phyloP scores from a whole-genome alignment of 306 rosid genomes.

The Begonia loranthoides region DNA sequence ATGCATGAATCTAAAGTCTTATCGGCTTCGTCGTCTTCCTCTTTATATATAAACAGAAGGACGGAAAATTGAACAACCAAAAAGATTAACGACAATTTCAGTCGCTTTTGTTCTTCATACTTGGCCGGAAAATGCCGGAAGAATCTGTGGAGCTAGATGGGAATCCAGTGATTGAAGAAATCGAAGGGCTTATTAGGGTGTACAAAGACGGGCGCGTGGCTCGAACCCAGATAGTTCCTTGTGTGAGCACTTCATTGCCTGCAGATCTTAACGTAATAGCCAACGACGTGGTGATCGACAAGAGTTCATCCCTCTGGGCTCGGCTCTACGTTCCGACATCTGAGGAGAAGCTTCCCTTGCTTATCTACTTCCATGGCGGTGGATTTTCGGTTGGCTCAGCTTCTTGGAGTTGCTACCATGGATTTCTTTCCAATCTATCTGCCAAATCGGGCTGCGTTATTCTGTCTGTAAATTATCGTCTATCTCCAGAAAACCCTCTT shows the following conservation, averaged over 20 bases:
- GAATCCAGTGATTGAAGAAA: slow-evolving; percentile 35
- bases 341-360: slow-evolving; percentile 39
- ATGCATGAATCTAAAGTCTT: too few relatives aligned
- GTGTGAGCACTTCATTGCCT: slow-evolving; percentile 23
- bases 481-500: slow-evolving; percentile 85
- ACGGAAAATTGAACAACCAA: too few relatives aligned
- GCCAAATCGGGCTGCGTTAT: slow-evolving; percentile 31
- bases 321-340: slow-evolving; percentile 56
- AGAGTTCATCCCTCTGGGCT: slow-evolving; percentile 39
- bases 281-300: slow-evolving; percentile 46
- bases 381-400: slow-evolving; percentile 88
- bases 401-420: slow-evolving; percentile 79
- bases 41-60: too few relatives aligned
- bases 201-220: slow-evolving; percentile 57
- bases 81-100: too few relatives aligned
- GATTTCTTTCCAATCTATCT: slow-evolving; percentile 42
- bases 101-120: too few relatives aligned
- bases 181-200: slow-evolving; percentile 58
- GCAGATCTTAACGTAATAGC: slow-evolving; percentile 38
- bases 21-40: too few relatives aligned
- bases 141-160: too few relatives aligned
- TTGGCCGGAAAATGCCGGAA: too few relatives aligned
- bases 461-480: slow-evolving; percentile 63
- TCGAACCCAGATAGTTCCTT: slow-evolving; percentile 48
- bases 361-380: slow-evolving; percentile 82